phyloP scores from a whole-genome alignment of 768 basidiomycete genomes.

The Nevesoporus exiguus region DNA sequence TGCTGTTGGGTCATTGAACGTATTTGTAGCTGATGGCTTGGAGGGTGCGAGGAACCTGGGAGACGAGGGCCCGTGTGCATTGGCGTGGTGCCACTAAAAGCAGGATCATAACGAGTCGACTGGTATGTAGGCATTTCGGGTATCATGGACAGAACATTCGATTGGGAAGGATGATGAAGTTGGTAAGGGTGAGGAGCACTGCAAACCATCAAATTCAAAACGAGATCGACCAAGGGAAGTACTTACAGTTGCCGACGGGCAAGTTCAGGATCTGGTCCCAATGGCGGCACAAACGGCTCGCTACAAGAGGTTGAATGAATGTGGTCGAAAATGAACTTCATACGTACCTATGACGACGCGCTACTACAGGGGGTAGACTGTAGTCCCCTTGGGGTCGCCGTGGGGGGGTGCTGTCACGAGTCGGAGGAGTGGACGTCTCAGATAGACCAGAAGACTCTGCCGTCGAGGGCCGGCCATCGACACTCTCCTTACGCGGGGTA shows the following conservation, averaged over 20 bases:
- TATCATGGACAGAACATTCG: constrained; percentile 52
- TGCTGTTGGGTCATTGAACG: constrained; percentile 50
- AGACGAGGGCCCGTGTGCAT: constrained; percentile 39
- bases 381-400: constrained; percentile 44
- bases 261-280: constrained; percentile 43
- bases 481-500: constrained; percentile 51
- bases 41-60: constrained; percentile 28
- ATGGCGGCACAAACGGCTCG: constrained; percentile 44
- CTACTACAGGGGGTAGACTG: constrained; percentile 35
- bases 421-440: constrained; percentile 69
- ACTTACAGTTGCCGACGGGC: constrained; percentile 49
- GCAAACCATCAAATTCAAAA: constrained; percentile 17
- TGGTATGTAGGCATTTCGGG: constrained; percentile 56
- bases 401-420: constrained; percentile 63
- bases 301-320: constrained; percentile 27
- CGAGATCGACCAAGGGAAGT: background rate
- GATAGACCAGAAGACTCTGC: constrained; percentile 73
- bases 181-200: constrained; percentile 46
- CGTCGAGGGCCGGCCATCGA: constrained; percentile 66
- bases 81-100: constrained; percentile 38
- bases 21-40: constrained; percentile 39
- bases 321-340: background rate
- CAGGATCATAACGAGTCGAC: constrained; percentile 49
- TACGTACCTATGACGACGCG: constrained; percentile 41
- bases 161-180: constrained; percentile 38